Evolutionary conservation across 192 early-diverging fungal species (phyloP), one percentile per base, ranked within the genome.

Genomic region (Coemansia sp.): DNA sequence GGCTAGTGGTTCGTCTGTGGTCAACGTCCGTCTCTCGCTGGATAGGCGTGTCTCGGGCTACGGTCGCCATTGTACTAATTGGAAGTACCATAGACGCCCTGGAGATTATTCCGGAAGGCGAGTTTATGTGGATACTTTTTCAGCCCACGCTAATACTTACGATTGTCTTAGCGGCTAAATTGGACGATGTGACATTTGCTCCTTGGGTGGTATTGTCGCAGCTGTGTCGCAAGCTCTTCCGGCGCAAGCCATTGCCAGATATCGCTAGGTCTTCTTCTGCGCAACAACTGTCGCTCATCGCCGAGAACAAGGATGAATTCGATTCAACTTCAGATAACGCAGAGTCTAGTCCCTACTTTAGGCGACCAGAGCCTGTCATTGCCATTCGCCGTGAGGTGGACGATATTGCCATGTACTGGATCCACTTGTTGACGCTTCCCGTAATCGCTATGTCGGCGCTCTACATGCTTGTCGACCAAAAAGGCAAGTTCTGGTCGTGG

Each of bases 341-440:
- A 41, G 9, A 1, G 58, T 12, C 58, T 4, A 60, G 33, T 27
- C 6, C 58, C 29, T 38, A 60, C 34, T 60, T 34, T 40, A 53
- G 66, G 24, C 62, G 62, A 40, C 46, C 66, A n/a, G 52, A 67
- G 52, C 27, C 50, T 22, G 57, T 57, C 50, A 39, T 16, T 16
- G 38, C 50, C 39, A 41, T 41, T 39, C 66, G 66, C 18, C 29
- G 18, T 34, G 57, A 52, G n/a, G 27, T 67, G 34, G 66, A 67
- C n/a, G 18, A 16, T 11, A 5, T 41, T n/a, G 66, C 66, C 33
- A 52, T 67, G 47, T 52, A 52, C 18, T 52, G 31, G 50, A 34
- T 67, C 5, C 36, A 40, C 50, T 53, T 67, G 12, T 40, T 53
- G 7, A 53, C 24, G 3, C 16, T 36, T 20, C 66, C 66, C 6